Percentiles rank a stretch among this genome's conserved stretches.
Conservation (phyloP, 2,329 filamentous ascomycete species). For the Pseudogymnoascus sp. region DNA sequence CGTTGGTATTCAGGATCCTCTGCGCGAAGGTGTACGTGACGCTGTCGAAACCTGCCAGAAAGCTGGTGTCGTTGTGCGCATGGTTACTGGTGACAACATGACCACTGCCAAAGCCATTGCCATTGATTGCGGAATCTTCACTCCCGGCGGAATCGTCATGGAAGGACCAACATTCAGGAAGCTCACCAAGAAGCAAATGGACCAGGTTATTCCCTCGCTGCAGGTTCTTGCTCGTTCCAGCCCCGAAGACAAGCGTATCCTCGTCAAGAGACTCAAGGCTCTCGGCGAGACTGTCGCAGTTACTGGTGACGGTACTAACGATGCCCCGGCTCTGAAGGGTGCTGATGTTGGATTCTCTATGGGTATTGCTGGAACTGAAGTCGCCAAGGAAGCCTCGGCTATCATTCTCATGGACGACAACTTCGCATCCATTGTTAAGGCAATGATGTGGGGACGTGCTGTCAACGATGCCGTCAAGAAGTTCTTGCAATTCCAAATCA, state of each 20-base stretch:
- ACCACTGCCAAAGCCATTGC: slow-evolving; percentile 67
- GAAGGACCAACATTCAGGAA: slow-evolving; percentile 60
- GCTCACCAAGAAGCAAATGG: slow-evolving; percentile 50
- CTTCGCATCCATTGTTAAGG: slow-evolving; percentile 54
- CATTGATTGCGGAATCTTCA: slow-evolving; percentile 61
- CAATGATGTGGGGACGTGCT: slow-evolving; percentile 52
- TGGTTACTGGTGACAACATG: slow-evolving; percentile 68
- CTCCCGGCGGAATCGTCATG: slow-evolving; percentile 51
- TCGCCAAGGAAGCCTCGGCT: slow-evolving; percentile 52
- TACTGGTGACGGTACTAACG: slow-evolving; percentile 59
- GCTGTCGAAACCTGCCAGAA: slow-evolving; percentile 59
- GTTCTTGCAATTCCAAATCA: slow-evolving; percentile 51
- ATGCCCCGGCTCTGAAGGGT: slow-evolving; percentile 56
- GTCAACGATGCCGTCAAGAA: slow-evolving; percentile 47
- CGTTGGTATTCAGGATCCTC: slow-evolving; percentile 67
- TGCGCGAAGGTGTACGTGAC: slow-evolving; percentile 57
- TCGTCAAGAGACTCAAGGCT: slow-evolving; percentile 55
- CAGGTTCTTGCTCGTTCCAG: slow-evolving; percentile 62
- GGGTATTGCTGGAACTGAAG: slow-evolving; percentile 58
- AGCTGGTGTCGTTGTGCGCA: slow-evolving; percentile 63
- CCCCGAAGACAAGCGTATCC: slow-evolving; percentile 58
- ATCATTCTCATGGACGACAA: slow-evolving; percentile 57
- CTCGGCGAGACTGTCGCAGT: slow-evolving; percentile 59
- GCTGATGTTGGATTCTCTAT: slow-evolving; percentile 61
- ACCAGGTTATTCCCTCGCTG: slow-evolving; percentile 49